Evolutionary conservation across 768 basidiomycete species (phyloP), one percentile per base, ranked within the genome.

Genomic region (Exidia glandulosa): DNA sequence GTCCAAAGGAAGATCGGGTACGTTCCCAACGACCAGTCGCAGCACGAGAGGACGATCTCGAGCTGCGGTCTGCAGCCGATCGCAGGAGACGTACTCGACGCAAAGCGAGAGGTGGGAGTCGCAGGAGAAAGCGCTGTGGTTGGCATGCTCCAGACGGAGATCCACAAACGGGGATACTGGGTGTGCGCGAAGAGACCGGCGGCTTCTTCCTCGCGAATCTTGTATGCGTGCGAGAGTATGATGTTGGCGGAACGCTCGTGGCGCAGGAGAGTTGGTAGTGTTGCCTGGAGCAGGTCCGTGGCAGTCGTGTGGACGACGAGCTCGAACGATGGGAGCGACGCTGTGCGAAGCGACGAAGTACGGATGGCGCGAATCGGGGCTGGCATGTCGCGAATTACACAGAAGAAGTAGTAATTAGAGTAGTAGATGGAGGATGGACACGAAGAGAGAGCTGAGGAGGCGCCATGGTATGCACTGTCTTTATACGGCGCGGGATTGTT

Each of bases 1-100:
- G 76, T 70, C 66, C 76, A 80, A 29, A 90, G 73, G 71, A 90
- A 90, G 7, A 86, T 65, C 2, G 88, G 89, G 63, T 89, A 86
- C 50, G 73, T 66, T 0, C 80, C 86, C 54, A 85, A 71, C n/a
- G 70, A 66, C 0, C 81, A 81, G 31, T 77, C 69, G 0, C 84
- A 86, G 63, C 81, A 81, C 12, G 85, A 79, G 3, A 88, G 71
- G 10, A 90, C 70, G 61, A 85, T 79, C 27, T 79, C 75, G 47
- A 85, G 73, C 1, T 68, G 27, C 64, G 68, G 13, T 62, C 61
- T 19, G 71, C 67, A 34, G 68, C 67, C 30, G 76, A 75, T 77
- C 78, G 77, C 3, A 66, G 59, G 14, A 63, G 64, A 14, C 34
- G 41, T 13, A 6, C 23, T 32, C 47, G 30, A 81, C 30, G 79